Percentiles rank a stretch among this genome's conserved stretches.
phyloP scores from a whole-genome alignment of 75 land plant genomes.

The Pinus taeda region DNA sequence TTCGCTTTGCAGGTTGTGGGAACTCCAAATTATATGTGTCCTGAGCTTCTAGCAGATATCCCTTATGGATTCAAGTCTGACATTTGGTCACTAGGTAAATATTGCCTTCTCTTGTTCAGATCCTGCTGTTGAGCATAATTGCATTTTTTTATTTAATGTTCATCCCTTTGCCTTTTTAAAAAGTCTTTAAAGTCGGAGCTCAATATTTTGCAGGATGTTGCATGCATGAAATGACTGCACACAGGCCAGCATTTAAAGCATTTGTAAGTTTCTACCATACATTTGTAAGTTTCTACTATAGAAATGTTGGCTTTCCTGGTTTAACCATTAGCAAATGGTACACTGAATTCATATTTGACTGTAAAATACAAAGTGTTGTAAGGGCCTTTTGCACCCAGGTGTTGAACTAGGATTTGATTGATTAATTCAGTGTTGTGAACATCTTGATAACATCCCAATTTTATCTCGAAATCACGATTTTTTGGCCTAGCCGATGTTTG shows the following conservation, averaged over 20 bases:
- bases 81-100: constrained; percentile 88
- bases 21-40: constrained; percentile 92
- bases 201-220: constrained; percentile 72
- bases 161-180: constrained; percentile 11
- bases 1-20: constrained; percentile 67
- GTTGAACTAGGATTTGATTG: too few species aligned
- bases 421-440: too few species aligned
- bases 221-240: constrained; percentile 94
- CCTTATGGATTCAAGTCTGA: constrained; percentile 97
- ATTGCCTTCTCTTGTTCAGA: not conserved
- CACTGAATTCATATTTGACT: too few species aligned
- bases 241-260: constrained; percentile 95
- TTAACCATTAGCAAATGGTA: not conserved
- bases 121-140: not conserved
- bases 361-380: too few species aligned
- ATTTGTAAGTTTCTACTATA: not conserved
- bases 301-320: not conserved
- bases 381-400: too few species aligned
- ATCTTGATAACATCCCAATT: too few species aligned
- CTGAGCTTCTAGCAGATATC: constrained; percentile 94
- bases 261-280: constrained; percentile 61
- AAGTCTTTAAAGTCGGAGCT: not conserved
- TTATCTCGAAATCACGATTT: too few species aligned
- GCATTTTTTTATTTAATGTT: not conserved
- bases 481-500: too few species aligned